These are phyloP conservation scores for Lipomyces starkeyi DNA, from an alignment of 805 yeast genomes.

Conservation along the genomic window DNA sequence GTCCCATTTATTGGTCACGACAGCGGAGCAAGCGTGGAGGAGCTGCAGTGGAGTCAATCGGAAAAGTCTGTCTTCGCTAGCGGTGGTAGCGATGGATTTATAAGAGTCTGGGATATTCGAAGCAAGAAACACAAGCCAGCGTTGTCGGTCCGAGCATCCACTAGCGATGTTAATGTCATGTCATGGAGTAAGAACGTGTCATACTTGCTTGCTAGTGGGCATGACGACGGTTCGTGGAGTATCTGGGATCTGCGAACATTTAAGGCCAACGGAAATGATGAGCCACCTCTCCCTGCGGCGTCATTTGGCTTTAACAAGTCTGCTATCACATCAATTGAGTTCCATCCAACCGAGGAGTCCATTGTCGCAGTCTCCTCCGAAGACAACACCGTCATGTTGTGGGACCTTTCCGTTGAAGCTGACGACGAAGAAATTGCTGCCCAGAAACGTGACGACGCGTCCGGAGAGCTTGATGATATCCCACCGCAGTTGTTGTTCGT, in stretches of 20 bases:
- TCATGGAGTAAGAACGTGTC: conserved; percentile 92
- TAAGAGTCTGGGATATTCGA: conserved; percentile 96
- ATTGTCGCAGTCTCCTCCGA: conserved; percentile 95
- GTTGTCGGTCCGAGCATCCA: conserved; percentile 77
- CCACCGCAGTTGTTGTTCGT: conserved; percentile 96
- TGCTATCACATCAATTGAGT: conserved; percentile 89
- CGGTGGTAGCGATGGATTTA: conserved; percentile 87
- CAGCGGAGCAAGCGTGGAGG: conserved; percentile 78
- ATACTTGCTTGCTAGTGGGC: conserved; percentile 91
- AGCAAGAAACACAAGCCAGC: conserved; percentile 92
- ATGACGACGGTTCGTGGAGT: conserved; percentile 97
- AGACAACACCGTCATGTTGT: conserved; percentile 93
- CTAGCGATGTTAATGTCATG: conserved; percentile 88
- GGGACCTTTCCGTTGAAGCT: conserved; percentile 99
- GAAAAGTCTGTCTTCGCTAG: conserved; percentile 96
- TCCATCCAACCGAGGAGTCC: conserved; percentile 94
- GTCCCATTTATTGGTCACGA: conserved; percentile 64
- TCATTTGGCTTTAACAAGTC: conserved; percentile 93
- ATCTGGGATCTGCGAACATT: conserved; percentile 96
- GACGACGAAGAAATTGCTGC: conserved; percentile 95
- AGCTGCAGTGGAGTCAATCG: conserved; percentile 93
- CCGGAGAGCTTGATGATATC: conserved; percentile 75
- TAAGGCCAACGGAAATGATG: conserved; percentile 55
- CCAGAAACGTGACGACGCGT: conserved; percentile 73
- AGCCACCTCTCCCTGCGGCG: conserved; percentile 81